phyloP scores from a whole-genome alignment of 768 basidiomycete genomes.

The Lentinula lateritia region DNA sequence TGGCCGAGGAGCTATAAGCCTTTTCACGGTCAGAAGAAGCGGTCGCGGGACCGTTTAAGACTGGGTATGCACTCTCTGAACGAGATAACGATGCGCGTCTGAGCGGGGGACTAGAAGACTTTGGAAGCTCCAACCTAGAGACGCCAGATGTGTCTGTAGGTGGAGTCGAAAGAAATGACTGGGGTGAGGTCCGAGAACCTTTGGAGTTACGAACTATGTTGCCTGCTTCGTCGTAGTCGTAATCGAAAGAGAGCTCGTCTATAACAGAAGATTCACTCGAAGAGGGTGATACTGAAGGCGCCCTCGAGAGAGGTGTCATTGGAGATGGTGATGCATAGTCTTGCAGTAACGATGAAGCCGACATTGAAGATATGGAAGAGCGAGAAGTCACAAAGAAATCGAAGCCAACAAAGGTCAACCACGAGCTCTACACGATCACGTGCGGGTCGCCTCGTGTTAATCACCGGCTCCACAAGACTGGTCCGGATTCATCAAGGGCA shows the following conservation, averaged over 20 bases:
- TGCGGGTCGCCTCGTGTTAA: neutral
- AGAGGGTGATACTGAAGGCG: constrained; percentile 25
- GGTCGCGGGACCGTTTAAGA: constrained; percentile 27
- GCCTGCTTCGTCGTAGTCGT: constrained; percentile 49
- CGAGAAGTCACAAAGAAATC: neutral
- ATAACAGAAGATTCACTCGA: constrained; percentile 59
- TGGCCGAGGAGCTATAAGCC: constrained; percentile 15
- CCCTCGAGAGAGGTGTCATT: neutral
- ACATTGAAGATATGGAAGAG: neutral
- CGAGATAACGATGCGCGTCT: constrained; percentile 53
- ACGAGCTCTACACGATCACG: constrained; percentile 5
- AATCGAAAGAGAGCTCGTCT: constrained; percentile 65
- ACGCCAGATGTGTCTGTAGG: neutral
- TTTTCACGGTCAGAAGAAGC: constrained; percentile 21
- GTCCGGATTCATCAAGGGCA: neutral
- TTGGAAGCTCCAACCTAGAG: constrained; percentile 11
- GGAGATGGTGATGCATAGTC: neutral
- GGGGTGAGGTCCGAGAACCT: constrained; percentile 34
- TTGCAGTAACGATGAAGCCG: neutral
- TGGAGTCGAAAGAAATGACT: constrained; percentile 31
- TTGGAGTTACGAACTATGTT: constrained; percentile 54
- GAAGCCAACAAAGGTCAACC: neutral
- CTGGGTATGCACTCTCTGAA: constrained; percentile 59
- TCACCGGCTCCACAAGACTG: neutral
- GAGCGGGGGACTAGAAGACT: constrained; percentile 30